Evolutionary conservation across 495 filamentous ascomycete species (phyloP).

Genomic region (Tuber umbilicatum): DNA sequence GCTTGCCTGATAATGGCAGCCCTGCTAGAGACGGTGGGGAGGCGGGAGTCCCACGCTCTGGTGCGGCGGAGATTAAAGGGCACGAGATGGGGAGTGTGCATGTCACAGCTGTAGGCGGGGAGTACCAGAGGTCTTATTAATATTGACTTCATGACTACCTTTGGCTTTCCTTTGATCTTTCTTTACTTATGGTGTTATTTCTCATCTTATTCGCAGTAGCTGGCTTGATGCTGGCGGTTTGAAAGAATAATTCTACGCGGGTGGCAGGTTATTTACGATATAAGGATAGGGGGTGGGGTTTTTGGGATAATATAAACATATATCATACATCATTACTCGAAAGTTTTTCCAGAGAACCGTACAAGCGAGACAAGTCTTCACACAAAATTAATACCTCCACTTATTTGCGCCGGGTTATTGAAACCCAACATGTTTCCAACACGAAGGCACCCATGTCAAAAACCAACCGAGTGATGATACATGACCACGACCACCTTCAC

Average conservation of each 20-base stretch:
- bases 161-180: not conserved
- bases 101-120: not conserved
- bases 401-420: not conserved
- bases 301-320: not conserved
- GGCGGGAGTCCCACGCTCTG: not conserved
- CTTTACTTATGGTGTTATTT: not conserved
- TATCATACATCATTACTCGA: not conserved
- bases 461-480: not conserved
- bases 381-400: not conserved
- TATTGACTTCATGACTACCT: not conserved
- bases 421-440: not conserved
- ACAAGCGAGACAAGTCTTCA: not conserved
- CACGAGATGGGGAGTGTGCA: constrained; percentile 17
- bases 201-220: not conserved
- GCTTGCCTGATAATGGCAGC: constrained; percentile 14
- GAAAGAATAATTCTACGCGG: not conserved
- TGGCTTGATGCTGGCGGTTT: not conserved
- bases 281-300: not conserved
- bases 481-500: not conserved
- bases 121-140: not conserved
- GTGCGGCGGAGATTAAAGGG: not conserved
- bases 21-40: constrained; percentile 1
- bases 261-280: not conserved
- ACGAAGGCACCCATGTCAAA: not conserved
- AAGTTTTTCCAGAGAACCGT: not conserved